These are phyloP conservation scores for Castanea crenata DNA, from an alignment of 306 rosid genomes.

Conservation along the genomic window DNA sequence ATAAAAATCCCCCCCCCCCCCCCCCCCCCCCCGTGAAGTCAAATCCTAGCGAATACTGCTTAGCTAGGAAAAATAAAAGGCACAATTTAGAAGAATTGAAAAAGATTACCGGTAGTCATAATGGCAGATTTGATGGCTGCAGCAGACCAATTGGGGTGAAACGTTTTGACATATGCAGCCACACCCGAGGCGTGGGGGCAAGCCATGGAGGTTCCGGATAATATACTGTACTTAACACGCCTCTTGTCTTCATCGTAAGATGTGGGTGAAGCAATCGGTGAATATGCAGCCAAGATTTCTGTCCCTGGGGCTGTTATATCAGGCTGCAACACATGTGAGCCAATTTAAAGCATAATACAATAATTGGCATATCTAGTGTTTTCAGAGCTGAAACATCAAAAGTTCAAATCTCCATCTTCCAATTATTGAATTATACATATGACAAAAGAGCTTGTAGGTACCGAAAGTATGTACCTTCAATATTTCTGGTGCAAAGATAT, in stretches of 20 bases:
- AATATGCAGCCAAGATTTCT: conserved; percentile 31
- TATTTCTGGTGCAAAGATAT: neutral
- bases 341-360: neutral
- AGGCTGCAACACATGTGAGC: conserved; percentile 23
- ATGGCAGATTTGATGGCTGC: conserved; percentile 36
- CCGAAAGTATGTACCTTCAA: neutral
- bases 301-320: conserved; percentile 35
- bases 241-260: neutral
- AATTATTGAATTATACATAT: neutral
- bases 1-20: no score
- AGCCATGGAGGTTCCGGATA: conserved; percentile 40
- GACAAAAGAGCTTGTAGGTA: neutral
- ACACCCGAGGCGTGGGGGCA: conserved; percentile 34
- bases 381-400: no score
- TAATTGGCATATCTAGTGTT: neutral
- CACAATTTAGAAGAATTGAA: neutral
- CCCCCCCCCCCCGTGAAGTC: no score
- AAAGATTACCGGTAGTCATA: conserved; percentile 30
- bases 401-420: no score
- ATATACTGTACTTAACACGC: conserved; percentile 8
- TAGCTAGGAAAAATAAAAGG: neutral
- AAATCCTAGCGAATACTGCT: no score
- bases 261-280: conserved; percentile 6
- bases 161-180: conserved; percentile 36
- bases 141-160: conserved; percentile 42